Percentiles rank a stretch among this genome's conserved stretches.
Evolutionary conservation across 352 stramenopile genomes (phyloP).

Genomic region (Paralagenidium karlingii): DNA sequence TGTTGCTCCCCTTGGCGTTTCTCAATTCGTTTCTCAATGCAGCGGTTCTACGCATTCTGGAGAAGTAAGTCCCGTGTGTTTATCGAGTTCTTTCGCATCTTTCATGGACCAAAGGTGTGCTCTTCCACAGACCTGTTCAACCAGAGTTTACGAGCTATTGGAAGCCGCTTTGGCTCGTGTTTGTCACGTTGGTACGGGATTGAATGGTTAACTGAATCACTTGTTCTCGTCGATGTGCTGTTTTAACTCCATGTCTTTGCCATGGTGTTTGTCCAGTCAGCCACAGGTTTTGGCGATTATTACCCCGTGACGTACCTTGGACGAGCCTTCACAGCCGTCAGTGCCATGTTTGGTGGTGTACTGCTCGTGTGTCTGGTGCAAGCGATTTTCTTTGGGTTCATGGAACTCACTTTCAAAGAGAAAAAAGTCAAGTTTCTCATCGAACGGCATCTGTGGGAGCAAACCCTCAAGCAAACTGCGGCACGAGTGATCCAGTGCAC

Average conservation of each 20-base stretch:
- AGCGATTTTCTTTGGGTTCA: constrained; percentile 62
- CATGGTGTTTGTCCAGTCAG: constrained; percentile 17
- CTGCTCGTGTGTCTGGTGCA: constrained; percentile 59
- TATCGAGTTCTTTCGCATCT: neutral
- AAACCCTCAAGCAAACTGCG: constrained; percentile 22
- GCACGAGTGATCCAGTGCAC: constrained; percentile 28
- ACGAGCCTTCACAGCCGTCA: constrained; percentile 33
- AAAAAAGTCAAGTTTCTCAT: constrained; percentile 54
- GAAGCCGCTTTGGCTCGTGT: constrained; percentile 55
- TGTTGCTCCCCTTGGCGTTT: constrained; percentile 41
- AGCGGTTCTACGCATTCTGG: constrained; percentile 59
- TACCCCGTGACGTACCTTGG: constrained; percentile 57
- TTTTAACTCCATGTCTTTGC: no score
- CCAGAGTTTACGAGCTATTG: constrained; percentile 52
- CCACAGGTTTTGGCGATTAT: constrained; percentile 59
- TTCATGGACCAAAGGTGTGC: neutral
- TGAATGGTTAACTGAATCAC: neutral
- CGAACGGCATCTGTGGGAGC: constrained; percentile 42
- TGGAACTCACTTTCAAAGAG: constrained; percentile 48
- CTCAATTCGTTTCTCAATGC: constrained; percentile 46
- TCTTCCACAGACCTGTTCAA: constrained; percentile 36
- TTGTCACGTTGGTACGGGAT: constrained; percentile 43
- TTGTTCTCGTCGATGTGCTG: neutral
- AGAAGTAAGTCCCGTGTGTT: no score
- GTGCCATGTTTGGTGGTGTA: constrained; percentile 58